phyloP scores from a whole-genome alignment of 352 stramenopile species.

The Pythium insidiosum region DNA sequence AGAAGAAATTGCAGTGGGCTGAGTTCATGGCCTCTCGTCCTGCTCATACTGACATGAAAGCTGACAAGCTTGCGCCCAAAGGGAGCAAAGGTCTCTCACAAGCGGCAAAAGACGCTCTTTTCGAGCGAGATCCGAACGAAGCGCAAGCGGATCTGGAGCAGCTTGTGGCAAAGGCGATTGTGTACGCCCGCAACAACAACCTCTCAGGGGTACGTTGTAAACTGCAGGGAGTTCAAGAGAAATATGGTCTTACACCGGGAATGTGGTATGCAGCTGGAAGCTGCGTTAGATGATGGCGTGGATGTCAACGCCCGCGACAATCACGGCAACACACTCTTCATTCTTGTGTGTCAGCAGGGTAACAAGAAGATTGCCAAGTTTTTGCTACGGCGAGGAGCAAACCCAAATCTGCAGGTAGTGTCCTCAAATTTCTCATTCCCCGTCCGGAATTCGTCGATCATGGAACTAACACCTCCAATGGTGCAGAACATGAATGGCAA shows the following conservation, averaged over 20 bases:
- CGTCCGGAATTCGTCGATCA: background rate
- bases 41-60: background rate
- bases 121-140: constrained; percentile 30
- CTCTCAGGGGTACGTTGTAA: constrained; percentile 60
- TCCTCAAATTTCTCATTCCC: background rate
- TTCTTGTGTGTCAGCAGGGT: constrained; percentile 92
- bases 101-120: constrained; percentile 22
- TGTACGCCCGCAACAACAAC: constrained; percentile 78
- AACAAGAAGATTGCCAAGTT: constrained; percentile 95
- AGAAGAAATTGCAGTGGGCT: constrained; percentile 48
- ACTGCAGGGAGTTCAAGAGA: no score
- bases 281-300: constrained; percentile 83
- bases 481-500: constrained; percentile 94
- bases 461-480: background rate
- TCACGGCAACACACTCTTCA: constrained; percentile 93
- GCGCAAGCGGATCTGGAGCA: constrained; percentile 31
- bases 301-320: constrained; percentile 89
- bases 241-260: background rate
- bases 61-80: no score
- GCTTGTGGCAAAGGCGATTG: constrained; percentile 34
- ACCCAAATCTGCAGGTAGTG: constrained; percentile 87
- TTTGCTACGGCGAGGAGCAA: constrained; percentile 85
- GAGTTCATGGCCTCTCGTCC: constrained; percentile 16
- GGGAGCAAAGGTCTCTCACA: constrained; percentile 9
- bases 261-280: constrained; percentile 50